phyloP scores from a whole-genome alignment of 305 asterid species.

The Solanum hybrid region DNA sequence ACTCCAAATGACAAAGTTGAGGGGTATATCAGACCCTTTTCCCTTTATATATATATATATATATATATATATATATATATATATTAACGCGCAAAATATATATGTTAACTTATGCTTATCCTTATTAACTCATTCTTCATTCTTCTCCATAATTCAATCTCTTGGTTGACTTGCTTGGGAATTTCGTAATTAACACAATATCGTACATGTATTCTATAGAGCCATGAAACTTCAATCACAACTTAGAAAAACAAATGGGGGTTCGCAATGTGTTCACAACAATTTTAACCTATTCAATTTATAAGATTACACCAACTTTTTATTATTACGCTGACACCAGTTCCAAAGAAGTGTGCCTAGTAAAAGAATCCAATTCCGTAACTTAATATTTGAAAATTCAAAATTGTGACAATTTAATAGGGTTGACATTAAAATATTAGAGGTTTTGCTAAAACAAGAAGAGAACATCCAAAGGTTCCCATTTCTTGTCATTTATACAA shows the following conservation, averaged over 20 bases:
- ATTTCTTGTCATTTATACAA: not conserved
- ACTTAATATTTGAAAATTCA: not conserved
- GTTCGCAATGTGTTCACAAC: not conserved
- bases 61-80: too few relatives aligned
- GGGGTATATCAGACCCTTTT: too few relatives aligned
- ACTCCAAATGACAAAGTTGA: too few relatives aligned
- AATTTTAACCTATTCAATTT: not conserved
- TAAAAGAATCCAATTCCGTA: not conserved
- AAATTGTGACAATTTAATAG: not conserved
- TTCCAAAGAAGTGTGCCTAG: too few relatives aligned
- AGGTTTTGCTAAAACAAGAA: not conserved
- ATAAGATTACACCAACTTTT: not conserved
- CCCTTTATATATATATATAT: too few relatives aligned
- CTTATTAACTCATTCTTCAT: not conserved
- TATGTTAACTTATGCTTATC: too few relatives aligned
- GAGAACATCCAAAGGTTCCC: not conserved
- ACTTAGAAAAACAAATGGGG: not conserved
- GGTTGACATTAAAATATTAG: not conserved
- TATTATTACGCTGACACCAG: not conserved
- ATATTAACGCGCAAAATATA: too few relatives aligned
- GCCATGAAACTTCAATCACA: not conserved
- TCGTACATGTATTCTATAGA: not conserved
- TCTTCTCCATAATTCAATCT: not conserved
- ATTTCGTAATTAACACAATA: not conserved
- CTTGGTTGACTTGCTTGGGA: not conserved